Conservation (phyloP, 805 yeast species). For the Candida michaelii region DNA sequence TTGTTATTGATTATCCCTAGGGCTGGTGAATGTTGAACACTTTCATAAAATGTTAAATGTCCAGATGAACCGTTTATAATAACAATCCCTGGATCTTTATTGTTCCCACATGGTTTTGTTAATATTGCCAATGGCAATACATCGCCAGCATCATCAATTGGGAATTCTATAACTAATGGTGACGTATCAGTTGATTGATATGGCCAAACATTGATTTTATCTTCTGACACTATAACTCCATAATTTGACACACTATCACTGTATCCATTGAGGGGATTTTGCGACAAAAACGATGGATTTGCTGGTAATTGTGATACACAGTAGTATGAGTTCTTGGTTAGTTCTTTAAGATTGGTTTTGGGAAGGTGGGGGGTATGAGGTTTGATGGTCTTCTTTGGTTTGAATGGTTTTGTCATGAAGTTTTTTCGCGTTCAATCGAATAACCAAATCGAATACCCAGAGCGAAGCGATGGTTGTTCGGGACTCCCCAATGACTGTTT, state of each 20-base stretch:
- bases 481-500: too few species aligned
- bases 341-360: constrained; percentile 30
- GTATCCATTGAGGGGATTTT: constrained; percentile 34
- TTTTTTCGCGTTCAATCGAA: neutral
- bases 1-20: constrained; percentile 53
- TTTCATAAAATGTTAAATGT: constrained; percentile 64
- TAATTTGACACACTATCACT: constrained; percentile 48
- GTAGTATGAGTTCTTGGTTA: constrained; percentile 59
- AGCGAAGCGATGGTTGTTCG: too few species aligned
- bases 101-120: constrained; percentile 53
- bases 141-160: too few species aligned
- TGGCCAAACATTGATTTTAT: constrained; percentile 65
- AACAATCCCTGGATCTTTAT: constrained; percentile 66
- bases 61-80: constrained; percentile 63
- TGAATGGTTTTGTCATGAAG: constrained; percentile 15
- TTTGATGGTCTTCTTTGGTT: constrained; percentile 14
- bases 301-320: constrained; percentile 58
- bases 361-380: neutral
- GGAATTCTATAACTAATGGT: constrained; percentile 59
- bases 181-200: constrained; percentile 59
- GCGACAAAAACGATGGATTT: constrained; percentile 44
- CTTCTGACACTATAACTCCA: constrained; percentile 50
- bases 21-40: constrained; percentile 69
- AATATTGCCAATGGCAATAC: constrained; percentile 56
- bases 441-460: too few species aligned